phyloP scores from a whole-genome alignment of 306 rosid species.

The Psophocarpus tetragonolobus region DNA sequence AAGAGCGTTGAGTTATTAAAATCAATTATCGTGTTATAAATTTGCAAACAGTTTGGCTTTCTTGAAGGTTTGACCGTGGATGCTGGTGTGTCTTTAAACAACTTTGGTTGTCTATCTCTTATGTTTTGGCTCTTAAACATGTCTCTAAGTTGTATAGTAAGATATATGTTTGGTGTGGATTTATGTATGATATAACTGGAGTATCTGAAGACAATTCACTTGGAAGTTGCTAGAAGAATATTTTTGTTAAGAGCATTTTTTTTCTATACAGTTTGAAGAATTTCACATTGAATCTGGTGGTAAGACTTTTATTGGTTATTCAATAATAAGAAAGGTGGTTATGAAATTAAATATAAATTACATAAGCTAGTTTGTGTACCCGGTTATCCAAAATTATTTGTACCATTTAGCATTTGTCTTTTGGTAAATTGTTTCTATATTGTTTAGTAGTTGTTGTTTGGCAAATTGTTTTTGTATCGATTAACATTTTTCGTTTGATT shows the following conservation, averaged over 20 bases:
- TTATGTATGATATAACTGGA: not conserved
- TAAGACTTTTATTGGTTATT: not conserved
- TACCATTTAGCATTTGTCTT: not conserved
- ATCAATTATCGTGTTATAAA: not conserved
- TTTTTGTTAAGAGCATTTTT: not conserved
- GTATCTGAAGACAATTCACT: not conserved
- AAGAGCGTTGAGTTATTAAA: slow-evolving; percentile 22
- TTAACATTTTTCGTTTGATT: not conserved
- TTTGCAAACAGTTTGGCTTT: not conserved
- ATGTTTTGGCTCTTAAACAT: not conserved
- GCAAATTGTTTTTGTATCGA: no score
- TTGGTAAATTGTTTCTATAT: slow-evolving; percentile 2
- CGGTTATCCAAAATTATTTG: not conserved
- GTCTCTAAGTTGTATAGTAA: not conserved
- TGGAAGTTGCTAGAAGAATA: slow-evolving; percentile 13
- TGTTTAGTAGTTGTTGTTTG: no score
- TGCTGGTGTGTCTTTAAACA: not conserved
- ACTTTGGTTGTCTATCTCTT: not conserved
- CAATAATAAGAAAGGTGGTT: not conserved
- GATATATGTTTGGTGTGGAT: slow-evolving; percentile 15
- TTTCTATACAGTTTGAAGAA: not conserved
- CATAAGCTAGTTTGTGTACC: not conserved
- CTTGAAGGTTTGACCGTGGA: slow-evolving; percentile 2
- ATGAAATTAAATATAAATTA: not conserved
- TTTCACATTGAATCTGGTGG: not conserved